Base-by-base conservation (phyloP, 768 basidiomycete species). In the Austroboletus eburneus region DNA sequence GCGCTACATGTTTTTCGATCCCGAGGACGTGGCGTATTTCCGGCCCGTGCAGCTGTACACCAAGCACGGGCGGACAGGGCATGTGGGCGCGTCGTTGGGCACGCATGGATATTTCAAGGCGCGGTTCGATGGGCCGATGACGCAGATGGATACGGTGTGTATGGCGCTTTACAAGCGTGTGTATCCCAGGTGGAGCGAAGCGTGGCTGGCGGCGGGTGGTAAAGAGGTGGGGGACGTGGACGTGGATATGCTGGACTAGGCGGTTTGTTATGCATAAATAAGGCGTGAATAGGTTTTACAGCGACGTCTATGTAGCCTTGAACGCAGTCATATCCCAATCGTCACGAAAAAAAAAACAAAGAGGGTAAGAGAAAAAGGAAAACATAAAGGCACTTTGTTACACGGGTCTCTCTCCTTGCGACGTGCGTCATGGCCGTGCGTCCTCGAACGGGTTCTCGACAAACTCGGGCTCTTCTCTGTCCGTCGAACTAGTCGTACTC, bases 91-190 rank as follows among this genome's bases (percentile, higher is more conserved):
- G 68, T 86, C 91, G 9, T 82, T 99, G 16, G 95, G 95, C 39
- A 98, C 93, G 24, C 95, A 99, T 61, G 96, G 95, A 24, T 92
- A 97, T 69, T 91, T 93, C 78, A 98, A 98, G 73, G 94, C 92
- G 16, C 80, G 90, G 64, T 92, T 93, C 67, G 93, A 96, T 61
- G 91, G 89, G 13, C 90, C 87, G 18, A 83, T 97, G 57, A 86
- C 79, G 61, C 91, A 93, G 72, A 95, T 96, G 92, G 96, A 98
- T 56, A 95, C 92, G 14, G 79, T 97, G 46, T 96, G 93, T 66
- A 87, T 98, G 86, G 83, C 85, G 37, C 62, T 99, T 47, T 97
- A 99, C 72, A 99, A 98, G 70, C 77, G 96, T 34, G 85, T 93
- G 46, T 97, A 80, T 68, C 95, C 95, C 9, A 87, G 85, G 63